Conservation (phyloP, 2,329 filamentous ascomycete genomes). For the Coniella vitis region DNA sequence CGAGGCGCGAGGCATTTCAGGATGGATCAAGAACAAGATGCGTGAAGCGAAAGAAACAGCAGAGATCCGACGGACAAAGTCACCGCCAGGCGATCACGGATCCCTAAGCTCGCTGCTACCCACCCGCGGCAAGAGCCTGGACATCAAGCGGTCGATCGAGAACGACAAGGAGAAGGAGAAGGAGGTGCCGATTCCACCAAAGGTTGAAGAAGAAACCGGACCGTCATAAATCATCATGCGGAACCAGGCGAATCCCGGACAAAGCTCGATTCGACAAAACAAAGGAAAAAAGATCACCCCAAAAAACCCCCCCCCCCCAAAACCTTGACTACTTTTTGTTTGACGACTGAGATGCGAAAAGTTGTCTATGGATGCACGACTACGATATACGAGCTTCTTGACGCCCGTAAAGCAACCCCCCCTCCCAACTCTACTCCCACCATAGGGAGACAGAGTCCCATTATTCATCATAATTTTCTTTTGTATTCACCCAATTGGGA, state of each 20-base stretch:
- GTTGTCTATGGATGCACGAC: conserved; percentile 10
- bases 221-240: neutral
- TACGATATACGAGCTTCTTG: conserved; percentile 9
- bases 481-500: neutral
- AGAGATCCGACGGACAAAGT: conserved; percentile 50
- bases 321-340: neutral
- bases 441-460: neutral
- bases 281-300: neutral
- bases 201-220: conserved; percentile 7
- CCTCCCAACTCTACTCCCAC: conserved; percentile 3
- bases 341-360: neutral
- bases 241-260: too few relatives aligned
- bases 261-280: too few relatives aligned
- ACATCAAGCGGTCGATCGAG: conserved; percentile 35
- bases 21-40: conserved; percentile 55
- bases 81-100: conserved; percentile 38
- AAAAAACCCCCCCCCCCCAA: neutral
- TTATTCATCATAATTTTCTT: neutral
- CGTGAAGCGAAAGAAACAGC: conserved; percentile 51
- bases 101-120: conserved; percentile 27
- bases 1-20: conserved; percentile 44
- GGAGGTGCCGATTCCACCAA: conserved; percentile 4
- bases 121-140: conserved; percentile 40
- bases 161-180: conserved; percentile 27
- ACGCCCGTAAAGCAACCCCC: neutral